phyloP scores from a whole-genome alignment of 495 filamentous ascomycete genomes.

The Trichoderma orchidacearum region DNA sequence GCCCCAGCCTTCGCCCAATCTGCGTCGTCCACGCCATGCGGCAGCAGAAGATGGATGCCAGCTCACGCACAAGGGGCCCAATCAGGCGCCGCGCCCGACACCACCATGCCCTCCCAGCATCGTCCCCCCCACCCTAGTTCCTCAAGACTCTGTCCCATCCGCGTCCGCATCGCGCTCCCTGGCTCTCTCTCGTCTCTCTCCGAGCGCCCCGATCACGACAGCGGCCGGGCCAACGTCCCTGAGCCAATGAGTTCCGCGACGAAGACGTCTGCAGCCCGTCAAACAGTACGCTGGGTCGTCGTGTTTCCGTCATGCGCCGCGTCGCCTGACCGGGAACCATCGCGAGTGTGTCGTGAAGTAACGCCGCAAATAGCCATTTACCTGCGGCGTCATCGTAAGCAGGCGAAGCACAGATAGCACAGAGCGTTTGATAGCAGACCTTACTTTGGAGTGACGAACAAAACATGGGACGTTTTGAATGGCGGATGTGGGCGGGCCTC shows the following conservation, averaged over 20 bases:
- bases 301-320: background rate
- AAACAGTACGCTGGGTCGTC: background rate
- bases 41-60: background rate
- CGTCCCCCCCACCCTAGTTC: too few relatives aligned
- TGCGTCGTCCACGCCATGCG: background rate
- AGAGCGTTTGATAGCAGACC: too few relatives aligned
- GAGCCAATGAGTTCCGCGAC: background rate
- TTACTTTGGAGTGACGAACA: too few relatives aligned
- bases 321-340: background rate
- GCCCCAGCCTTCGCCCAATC: background rate
- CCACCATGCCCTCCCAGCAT: background rate
- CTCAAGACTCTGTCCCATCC: too few relatives aligned
- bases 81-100: constrained; percentile 1
- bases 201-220: background rate
- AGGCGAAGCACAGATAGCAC: background rate
- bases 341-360: background rate
- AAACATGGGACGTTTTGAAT: too few relatives aligned
- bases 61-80: constrained; percentile 1
- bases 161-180: background rate
- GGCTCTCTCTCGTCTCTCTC: background rate
- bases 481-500: background rate
- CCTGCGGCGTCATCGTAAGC: background rate
- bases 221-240: too few relatives aligned
- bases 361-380: background rate
- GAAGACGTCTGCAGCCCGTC: background rate